phyloP scores from a whole-genome alignment of 176 grass and related monocot species.

The Metroxylon sagu region DNA sequence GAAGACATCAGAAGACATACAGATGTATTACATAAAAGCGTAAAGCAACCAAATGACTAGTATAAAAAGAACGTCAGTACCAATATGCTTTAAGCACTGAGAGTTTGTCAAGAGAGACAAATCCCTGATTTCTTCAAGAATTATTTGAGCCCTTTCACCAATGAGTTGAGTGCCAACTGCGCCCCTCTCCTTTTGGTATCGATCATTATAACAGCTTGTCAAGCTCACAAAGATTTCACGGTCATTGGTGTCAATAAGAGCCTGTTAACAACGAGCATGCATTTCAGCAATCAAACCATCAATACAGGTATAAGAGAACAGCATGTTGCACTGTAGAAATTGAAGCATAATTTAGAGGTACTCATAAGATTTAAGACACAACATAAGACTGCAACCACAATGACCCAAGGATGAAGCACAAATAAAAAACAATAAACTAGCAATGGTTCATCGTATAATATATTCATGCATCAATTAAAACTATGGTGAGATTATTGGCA shows the following conservation, averaged over 20 bases:
- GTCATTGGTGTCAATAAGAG: slow-evolving; percentile 84
- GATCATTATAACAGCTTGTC: slow-evolving; percentile 77
- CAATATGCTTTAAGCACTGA: slow-evolving; percentile 80
- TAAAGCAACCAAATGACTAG: slow-evolving; percentile 21
- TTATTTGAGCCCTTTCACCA: slow-evolving; percentile 88
- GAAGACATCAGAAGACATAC: slow-evolving; percentile 12
- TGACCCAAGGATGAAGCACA: too few species aligned
- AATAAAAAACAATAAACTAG: too few species aligned
- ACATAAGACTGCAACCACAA: too few species aligned
- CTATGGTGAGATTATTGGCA: too few species aligned
- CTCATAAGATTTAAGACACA: too few species aligned
- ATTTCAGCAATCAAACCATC: too few species aligned
- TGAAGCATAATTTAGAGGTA: too few species aligned
- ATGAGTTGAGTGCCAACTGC: slow-evolving; percentile 85
- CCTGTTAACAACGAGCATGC: slow-evolving; percentile 27
- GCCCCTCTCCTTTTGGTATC: slow-evolving; percentile 66
- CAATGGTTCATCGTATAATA: too few species aligned
- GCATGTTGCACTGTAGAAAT: too few species aligned
- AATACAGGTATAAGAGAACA: too few species aligned
- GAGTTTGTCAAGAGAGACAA: slow-evolving; percentile 59
- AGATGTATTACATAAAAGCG: slow-evolving; percentile 17
- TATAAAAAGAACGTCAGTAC: slow-evolving; percentile 32
- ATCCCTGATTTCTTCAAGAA: slow-evolving; percentile 84
- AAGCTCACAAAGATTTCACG: slow-evolving; percentile 83
- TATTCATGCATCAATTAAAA: too few species aligned